phyloP scores from a whole-genome alignment of 2,329 filamentous ascomycete species.

The Penicillium polonicum region DNA sequence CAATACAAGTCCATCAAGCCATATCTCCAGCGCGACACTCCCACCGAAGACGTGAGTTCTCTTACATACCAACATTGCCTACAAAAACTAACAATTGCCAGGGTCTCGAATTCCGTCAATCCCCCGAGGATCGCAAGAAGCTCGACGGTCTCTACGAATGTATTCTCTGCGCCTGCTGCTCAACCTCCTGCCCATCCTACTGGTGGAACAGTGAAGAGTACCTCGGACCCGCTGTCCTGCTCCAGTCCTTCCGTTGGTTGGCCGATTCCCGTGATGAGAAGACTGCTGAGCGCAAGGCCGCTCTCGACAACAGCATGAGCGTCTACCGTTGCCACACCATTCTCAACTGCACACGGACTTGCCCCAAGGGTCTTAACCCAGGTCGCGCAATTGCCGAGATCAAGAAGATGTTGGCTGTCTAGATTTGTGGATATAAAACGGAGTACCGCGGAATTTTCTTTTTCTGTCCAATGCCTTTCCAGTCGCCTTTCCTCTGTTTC shows the following conservation, averaged over 20 bases:
- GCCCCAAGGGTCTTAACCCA: constrained; percentile 97
- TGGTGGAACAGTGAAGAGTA: constrained; percentile 99
- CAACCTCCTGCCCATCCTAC: constrained; percentile 98
- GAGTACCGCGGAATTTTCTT: constrained; percentile 26
- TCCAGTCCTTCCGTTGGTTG: constrained; percentile 98
- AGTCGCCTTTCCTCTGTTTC: constrained; percentile 22
- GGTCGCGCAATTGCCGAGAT: constrained; percentile 94
- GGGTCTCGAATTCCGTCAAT: constrained; percentile 91
- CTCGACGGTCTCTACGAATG: constrained; percentile 98
- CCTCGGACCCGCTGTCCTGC: constrained; percentile 90
- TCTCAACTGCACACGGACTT: constrained; percentile 95
- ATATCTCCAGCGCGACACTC: constrained; percentile 88
- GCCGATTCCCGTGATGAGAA: constrained; percentile 91
- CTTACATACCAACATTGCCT: constrained; percentile 18
- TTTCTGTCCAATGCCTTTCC: constrained; percentile 24
- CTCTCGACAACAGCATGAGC: constrained; percentile 97
- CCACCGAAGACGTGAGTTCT: constrained; percentile 71
- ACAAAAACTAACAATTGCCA: constrained; percentile 37
- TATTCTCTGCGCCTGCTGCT: constrained; percentile 99
- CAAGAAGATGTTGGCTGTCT: constrained; percentile 86
- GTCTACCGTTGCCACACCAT: constrained; percentile 99
- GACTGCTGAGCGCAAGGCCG: constrained; percentile 81
- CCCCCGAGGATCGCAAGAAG: constrained; percentile 89
- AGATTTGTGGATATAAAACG: constrained; percentile 29
- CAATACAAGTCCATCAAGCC: constrained; percentile 99